Conservation (phyloP, 2,329 filamentous ascomycete species). For the Penicillium occitanis region DNA sequence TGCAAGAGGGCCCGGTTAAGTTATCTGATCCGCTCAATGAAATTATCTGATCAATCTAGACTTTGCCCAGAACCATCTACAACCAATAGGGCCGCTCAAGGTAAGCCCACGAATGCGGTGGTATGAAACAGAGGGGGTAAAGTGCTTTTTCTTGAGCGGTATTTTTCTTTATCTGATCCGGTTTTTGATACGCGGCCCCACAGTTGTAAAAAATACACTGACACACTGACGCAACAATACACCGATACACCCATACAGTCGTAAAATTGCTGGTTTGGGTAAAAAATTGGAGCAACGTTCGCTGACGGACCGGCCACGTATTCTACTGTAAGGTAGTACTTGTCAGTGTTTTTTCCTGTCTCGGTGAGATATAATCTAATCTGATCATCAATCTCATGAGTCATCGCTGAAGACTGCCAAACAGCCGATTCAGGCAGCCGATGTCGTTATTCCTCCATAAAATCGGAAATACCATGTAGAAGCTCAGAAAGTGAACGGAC, state of each 20-base stretch:
- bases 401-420: background rate
- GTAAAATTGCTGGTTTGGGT: background rate
- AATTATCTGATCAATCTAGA: slow-evolving; percentile 10
- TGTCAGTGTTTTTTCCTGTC: background rate
- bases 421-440: background rate
- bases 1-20: background rate
- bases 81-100: background rate
- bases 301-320: background rate
- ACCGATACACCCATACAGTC: background rate
- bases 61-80: background rate
- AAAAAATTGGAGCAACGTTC: background rate
- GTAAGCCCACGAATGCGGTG: background rate
- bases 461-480: background rate
- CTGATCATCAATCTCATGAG: background rate
- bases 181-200: background rate
- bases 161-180: background rate
- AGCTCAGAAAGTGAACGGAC: background rate
- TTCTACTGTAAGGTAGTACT: background rate
- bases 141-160: background rate
- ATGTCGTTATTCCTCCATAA: background rate
- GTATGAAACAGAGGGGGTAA: background rate
- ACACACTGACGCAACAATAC: background rate
- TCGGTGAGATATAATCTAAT: background rate
- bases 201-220: background rate
- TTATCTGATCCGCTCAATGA: slow-evolving; percentile 12